Percentiles rank a stretch among this genome's conserved stretches.
phyloP scores from a whole-genome alignment of 208 protist genomes.

The Leishmania tarentolae region DNA sequence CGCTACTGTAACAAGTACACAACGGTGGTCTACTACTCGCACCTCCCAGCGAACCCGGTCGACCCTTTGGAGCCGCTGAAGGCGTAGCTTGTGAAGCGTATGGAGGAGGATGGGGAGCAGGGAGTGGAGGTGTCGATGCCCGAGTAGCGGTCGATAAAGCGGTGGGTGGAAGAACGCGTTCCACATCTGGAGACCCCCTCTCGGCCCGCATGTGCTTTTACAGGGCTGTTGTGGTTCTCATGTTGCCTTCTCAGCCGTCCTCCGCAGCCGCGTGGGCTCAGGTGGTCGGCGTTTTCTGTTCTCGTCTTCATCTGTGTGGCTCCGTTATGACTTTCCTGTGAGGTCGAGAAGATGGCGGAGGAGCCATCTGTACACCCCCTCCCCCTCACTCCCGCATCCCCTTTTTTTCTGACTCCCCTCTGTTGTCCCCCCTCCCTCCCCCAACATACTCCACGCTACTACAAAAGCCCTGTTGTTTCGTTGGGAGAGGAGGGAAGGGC shows the following conservation, averaged over 20 bases:
- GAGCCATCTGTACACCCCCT: no score
- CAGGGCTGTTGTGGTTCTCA: background rate
- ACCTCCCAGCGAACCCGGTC: conserved; percentile 36
- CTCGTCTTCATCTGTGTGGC: background rate
- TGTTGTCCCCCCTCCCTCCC: background rate
- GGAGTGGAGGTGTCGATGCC: background rate
- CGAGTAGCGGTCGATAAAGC: background rate
- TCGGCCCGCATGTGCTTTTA: background rate
- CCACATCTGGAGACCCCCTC: background rate
- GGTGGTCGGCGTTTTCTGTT: background rate
- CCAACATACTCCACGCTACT: background rate
- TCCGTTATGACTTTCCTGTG: background rate
- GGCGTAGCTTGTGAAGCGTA: background rate
- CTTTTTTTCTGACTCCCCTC: background rate
- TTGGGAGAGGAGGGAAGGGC: background rate
- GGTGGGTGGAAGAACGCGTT: background rate
- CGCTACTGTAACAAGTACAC: conserved; percentile 92
- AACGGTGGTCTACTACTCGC: conserved; percentile 89
- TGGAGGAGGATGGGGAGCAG: background rate
- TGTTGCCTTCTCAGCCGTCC: background rate
- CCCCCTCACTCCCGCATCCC: no score
- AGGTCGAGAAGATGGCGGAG: background rate
- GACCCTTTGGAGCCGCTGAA: conserved; percentile 24
- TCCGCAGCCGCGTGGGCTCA: conserved; percentile 2
- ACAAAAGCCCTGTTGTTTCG: background rate